Base-by-base conservation (phyloP, 1,284 basidiomycete genomes). In the Cryptococcus wingfieldii region DNA sequence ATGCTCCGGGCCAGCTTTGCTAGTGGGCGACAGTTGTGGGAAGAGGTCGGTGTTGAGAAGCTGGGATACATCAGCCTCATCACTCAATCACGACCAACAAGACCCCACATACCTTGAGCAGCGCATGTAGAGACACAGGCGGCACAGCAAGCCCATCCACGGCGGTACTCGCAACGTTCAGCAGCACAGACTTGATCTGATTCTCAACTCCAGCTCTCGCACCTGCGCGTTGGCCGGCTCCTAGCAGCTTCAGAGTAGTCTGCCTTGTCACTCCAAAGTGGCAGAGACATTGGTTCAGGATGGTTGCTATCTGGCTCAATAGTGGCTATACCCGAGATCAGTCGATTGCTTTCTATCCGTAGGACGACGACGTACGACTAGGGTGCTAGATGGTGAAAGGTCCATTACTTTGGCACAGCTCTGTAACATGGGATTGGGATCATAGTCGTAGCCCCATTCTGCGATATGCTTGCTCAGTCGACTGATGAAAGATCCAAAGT, bases 381-480 rank as follows among this genome's bases (percentile, higher is more conserved):
- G 37, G 0, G 55, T 27, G 2, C 39, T 6, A 0, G 53, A 14
- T 4, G 65, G 56, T 2, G 55, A 56, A 2, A 65, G 59, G 25
- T 55, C 44, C 16, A 72, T 55, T 0, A 68, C 18, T 0, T 19
- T 23, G 7, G 55, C 54, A 48, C 63, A 62, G 10, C 52, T 55
- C 18, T 47, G 48, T 41, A 75, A 43, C 0, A 65, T 47, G 0
- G 65, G 60, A 41, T 72, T 68, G 10, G 72, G 68, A 51, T 72
- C 65, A 27, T 71, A 71, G 5, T 63, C 60, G 5, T 58, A 42
- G 47, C 65, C 58, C 63, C 65, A 72, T 25, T 74, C 70, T 10
- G 63, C 63, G 2, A 69, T 60, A 28, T 67, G 65, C 55, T 71
- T 72, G 46, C 61, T 56, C 0, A 74, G 54, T 7, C 65, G 58